Percentiles rank a stretch among this genome's conserved stretches.
Evolutionary conservation across 129 eudicot species (phyloP).

Genomic region (carrot (Daucus carota)): DH1_v3.0 NC_030383.2:3232501-3233000

Average conservation of each 20-base stretch:
- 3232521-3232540: slow-evolving; percentile 17
- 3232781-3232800: slow-evolving; percentile 22
- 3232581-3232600: slow-evolving; percentile 60
- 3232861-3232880: slow-evolving; percentile 55
- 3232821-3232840: slow-evolving; percentile 56
- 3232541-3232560: slow-evolving; percentile 31
- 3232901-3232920: slow-evolving; percentile 41
- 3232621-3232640: slow-evolving; percentile 25
- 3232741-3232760: slow-evolving; percentile 51
- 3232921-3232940: slow-evolving; percentile 40
- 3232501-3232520: slow-evolving; percentile 18
- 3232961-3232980: slow-evolving; percentile 35
- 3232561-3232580: slow-evolving; percentile 57
- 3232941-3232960: slow-evolving; percentile 70
- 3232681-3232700: slow-evolving; percentile 28
- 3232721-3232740: slow-evolving; percentile 62
- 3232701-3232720: slow-evolving; percentile 53
- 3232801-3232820: slow-evolving; percentile 26
- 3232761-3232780: slow-evolving; percentile 17
- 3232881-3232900: slow-evolving; percentile 78
- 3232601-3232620: slow-evolving; percentile 48
- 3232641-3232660: slow-evolving; percentile 5
- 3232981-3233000: slow-evolving; percentile 43
- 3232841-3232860: slow-evolving; percentile 35
- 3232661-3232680: slow-evolving; percentile 19